These are phyloP conservation scores for Acacia acuminata DNA, from an alignment of 306 rosid genomes.

Conservation along the genomic window DNA sequence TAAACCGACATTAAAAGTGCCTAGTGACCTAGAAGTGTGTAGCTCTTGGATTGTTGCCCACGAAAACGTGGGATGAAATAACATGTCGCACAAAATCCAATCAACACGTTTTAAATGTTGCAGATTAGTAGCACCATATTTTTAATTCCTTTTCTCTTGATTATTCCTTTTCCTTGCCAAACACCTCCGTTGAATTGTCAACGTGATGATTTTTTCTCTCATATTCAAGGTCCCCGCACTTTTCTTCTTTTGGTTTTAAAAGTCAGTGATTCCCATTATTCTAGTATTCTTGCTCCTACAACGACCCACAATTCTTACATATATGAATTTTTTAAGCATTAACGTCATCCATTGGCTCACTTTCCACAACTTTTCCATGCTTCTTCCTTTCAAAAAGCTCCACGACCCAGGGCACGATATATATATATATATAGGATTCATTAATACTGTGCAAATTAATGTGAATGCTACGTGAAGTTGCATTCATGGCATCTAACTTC, in stretches of 20 bases:
- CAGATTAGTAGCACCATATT: neutral
- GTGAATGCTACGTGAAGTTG: slow-evolving; percentile 19
- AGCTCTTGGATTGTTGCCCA: neutral
- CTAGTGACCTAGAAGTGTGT: too few species aligned
- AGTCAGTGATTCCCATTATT: neutral
- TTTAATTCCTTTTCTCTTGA: neutral
- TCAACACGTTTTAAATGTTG: neutral
- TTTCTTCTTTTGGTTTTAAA: neutral
- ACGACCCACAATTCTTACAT: neutral
- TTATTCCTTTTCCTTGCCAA: neutral
- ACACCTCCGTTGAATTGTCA: neutral
- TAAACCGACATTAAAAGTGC: too few species aligned
- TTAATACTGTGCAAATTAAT: neutral
- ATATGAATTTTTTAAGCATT: neutral
- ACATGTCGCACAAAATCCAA: neutral
- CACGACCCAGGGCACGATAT: neutral
- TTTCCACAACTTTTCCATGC: neutral
- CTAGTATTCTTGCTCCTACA: neutral
- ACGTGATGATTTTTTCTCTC: neutral
- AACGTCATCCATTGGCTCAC: neutral
- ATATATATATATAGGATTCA: too few species aligned
- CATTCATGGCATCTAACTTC: slow-evolving; percentile 31
- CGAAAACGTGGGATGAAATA: neutral
- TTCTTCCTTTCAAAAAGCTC: neutral
- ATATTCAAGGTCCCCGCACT: neutral